phyloP scores from a whole-genome alignment of 768 basidiomycete species.

The Pisolithus microcarpus region DNA sequence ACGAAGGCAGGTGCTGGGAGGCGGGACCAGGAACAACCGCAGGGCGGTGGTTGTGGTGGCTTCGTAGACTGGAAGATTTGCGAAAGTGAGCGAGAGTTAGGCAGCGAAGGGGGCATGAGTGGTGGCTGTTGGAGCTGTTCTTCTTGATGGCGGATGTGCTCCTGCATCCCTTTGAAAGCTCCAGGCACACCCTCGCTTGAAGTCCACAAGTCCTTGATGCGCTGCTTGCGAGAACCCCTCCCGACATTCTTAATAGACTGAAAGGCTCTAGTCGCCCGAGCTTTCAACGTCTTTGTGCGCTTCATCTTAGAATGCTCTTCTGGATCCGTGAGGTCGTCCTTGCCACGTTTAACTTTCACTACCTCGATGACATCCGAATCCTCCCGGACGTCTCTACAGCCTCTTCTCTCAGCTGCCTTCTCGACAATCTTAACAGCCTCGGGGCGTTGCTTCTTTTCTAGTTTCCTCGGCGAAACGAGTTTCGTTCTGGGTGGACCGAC shows the following conservation, averaged over 20 bases:
- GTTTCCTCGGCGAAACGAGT: constrained; percentile 12
- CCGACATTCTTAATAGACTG: constrained; percentile 40
- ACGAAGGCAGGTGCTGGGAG: background rate
- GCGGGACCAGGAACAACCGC: constrained; percentile 17
- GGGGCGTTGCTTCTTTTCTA: constrained; percentile 27
- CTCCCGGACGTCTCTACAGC: constrained; percentile 36
- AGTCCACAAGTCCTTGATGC: constrained; percentile 33
- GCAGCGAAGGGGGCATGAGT: constrained; percentile 18
- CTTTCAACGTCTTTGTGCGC: constrained; percentile 37
- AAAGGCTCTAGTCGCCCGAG: constrained; percentile 42
- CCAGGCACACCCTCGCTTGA: constrained; percentile 21
- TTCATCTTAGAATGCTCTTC: constrained; percentile 22
- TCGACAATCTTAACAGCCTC: constrained; percentile 20
- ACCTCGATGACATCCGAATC: constrained; percentile 51
- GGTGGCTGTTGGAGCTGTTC: constrained; percentile 8
- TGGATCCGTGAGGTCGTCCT: constrained; percentile 15
- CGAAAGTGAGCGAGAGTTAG: constrained; percentile 27
- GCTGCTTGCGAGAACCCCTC: constrained; percentile 29
- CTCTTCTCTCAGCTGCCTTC: constrained; percentile 9
- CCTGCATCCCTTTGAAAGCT: constrained; percentile 22
- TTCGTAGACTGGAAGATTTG: constrained; percentile 19
- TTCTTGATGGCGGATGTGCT: constrained; percentile 14
- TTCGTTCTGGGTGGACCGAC: constrained; percentile 8
- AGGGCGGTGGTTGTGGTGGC: constrained; percentile 22
- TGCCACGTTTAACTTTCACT: constrained; percentile 44